Conservation (phyloP, 1,284 basidiomycete genomes). For the Sphagnurus paluster region DNA sequence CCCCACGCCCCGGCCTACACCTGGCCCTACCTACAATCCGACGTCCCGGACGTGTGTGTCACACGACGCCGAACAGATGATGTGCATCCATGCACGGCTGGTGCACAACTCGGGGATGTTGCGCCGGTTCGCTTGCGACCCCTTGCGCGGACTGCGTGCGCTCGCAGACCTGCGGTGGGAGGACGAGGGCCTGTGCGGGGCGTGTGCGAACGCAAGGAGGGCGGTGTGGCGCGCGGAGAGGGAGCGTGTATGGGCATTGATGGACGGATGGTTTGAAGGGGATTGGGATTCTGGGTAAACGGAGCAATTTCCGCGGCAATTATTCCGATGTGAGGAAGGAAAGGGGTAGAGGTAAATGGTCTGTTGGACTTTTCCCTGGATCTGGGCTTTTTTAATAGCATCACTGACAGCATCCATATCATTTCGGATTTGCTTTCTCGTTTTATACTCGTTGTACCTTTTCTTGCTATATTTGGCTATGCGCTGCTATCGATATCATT, state of each 20-base stretch:
- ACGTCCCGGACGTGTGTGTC: not conserved
- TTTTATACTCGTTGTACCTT: no score
- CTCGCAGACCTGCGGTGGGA: conserved; percentile 14
- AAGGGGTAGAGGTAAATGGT: no score
- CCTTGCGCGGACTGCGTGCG: conserved; percentile 13
- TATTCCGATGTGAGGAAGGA: no score
- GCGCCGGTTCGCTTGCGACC: conserved; percentile 9
- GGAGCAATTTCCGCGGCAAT: not conserved
- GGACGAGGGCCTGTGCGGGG: conserved; percentile 6
- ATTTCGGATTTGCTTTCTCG: no score
- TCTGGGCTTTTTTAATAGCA: no score
- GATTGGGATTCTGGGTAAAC: no score
- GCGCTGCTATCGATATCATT: no score
- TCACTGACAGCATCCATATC: no score
- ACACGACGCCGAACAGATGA: not conserved
- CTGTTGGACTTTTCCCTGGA: no score
- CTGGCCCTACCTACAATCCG: not conserved
- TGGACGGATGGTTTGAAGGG: conserved; percentile 16
- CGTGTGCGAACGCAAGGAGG: conserved; percentile 1
- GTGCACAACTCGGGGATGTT: conserved; percentile 11
- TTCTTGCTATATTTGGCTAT: no score
- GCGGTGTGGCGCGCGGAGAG: conserved; percentile 9
- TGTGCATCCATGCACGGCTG: conserved; percentile 2
- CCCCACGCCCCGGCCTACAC: no score
- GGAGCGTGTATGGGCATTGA: conserved; percentile 13